Base-by-base conservation (phyloP, 257 asterid species). In the Scutellaria baicalensis region DNA sequence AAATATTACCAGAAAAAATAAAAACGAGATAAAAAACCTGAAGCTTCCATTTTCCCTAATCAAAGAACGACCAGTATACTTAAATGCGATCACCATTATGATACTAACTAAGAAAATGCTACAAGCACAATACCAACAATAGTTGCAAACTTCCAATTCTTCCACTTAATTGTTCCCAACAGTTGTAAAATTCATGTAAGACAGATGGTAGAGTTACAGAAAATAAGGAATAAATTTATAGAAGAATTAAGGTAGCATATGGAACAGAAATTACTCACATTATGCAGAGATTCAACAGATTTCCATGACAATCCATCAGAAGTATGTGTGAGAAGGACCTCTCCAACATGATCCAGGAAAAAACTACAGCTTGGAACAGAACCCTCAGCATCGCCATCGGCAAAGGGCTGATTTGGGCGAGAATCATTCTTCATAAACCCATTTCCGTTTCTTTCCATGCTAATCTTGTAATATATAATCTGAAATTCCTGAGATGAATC, bases 241-340 rank as follows among this genome's bases (percentile, higher is more conserved):
- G 23, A 9, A 40, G 47, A 35, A 56, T 5, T 5, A 35, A 11
- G 16, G 59, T 16, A 50, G 11, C 57, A 36, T 31, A 66, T 56
- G 48, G 64, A 45, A 39, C 16, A 42, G 23, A 48, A 64, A 40
- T 50, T 21, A 69, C 95, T 83, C 67, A 89, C 98, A 69, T 78
- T 63, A 74, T 57, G 38, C 47, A 52, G 42, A n/a, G 87, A 72
- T 72, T 87, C 88, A 64, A 72, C 61, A 59, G 78, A 77, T 79
- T 82, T 79, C 96, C 97, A 93, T 20, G 89, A 86, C 80, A 93
- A 70, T 13, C 84, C 85, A 63, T 84, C 80, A 12, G 87, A 74
- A 73, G 83, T 69, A 36, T 40, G 84, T 49, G 92, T 78, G 48
- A 93, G 84, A 82, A 84, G 79, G 70, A 91, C 89, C 79, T 84